phyloP scores from a whole-genome alignment of 192 early-diverging fungal species.

The Fimicolochytrium jonesii region DNA sequence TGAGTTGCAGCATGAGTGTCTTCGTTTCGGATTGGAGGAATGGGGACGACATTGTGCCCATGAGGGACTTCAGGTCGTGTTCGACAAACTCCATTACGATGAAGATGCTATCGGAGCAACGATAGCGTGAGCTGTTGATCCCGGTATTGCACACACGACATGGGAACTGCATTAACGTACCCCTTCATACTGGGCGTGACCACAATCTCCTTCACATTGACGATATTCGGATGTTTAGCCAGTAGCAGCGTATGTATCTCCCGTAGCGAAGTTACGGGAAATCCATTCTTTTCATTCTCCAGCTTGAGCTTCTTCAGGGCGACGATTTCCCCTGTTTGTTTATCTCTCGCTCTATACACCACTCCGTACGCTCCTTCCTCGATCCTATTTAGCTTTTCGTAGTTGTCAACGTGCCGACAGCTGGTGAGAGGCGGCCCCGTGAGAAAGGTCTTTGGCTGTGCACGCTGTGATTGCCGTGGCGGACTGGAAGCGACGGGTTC shows the following conservation, averaged over 20 bases:
- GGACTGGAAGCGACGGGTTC: not conserved
- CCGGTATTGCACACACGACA: no score
- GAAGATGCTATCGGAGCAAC: constrained; percentile 65
- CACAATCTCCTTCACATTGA: constrained; percentile 74
- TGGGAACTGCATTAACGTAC: constrained; percentile 30
- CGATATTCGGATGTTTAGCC: constrained; percentile 72
- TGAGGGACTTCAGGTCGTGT: constrained; percentile 87
- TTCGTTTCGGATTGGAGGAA: constrained; percentile 83
- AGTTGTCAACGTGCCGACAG: constrained; percentile 76
- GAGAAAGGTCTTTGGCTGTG: no score
- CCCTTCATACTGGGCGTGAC: constrained; percentile 57
- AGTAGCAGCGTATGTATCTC: constrained; percentile 73
- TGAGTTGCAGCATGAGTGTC: constrained; percentile 49
- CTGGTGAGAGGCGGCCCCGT: constrained; percentile 44
- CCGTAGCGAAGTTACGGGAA: constrained; percentile 75
- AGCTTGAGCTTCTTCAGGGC: constrained; percentile 76
- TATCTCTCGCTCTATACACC: constrained; percentile 87
- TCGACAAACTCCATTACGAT: constrained; percentile 98
- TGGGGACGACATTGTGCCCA: constrained; percentile 74
- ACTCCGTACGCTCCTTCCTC: constrained; percentile 96
- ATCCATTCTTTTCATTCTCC: constrained; percentile 69
- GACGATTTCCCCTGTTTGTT: constrained; percentile 71
- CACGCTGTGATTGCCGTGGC: not conserved
- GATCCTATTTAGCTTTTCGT: constrained; percentile 93
- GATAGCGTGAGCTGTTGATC: no score